Conservation (phyloP, 2,329 filamentous ascomycete genomes). For the Macrophomina tecta region DNA sequence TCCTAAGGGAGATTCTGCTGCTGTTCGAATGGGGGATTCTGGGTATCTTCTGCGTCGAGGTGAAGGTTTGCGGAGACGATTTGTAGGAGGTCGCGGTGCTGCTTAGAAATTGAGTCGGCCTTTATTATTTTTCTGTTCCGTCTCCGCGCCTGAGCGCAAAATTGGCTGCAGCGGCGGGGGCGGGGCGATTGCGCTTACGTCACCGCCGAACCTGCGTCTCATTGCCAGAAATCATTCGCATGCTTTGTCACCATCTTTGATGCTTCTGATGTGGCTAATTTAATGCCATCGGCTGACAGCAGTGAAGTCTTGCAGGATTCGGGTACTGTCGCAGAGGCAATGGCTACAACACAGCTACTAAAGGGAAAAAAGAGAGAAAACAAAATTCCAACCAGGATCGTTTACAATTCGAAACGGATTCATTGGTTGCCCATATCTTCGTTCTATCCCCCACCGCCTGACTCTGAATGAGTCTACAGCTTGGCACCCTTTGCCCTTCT, state of each 20-base stretch:
- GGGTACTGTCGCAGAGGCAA: too few relatives aligned
- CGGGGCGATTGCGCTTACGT: conserved; percentile 24
- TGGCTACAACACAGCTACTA: neutral
- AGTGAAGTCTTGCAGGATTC: too few relatives aligned
- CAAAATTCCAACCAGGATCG: too few relatives aligned
- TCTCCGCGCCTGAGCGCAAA: conserved; percentile 16
- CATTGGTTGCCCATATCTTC: neutral
- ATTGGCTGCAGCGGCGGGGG: conserved; percentile 8
- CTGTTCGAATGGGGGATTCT: neutral
- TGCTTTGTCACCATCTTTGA: too few relatives aligned
- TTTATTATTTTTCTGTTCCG: conserved; percentile 22
- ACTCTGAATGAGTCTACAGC: conserved; percentile 55
- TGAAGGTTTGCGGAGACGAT: neutral
- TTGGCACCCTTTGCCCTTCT: conserved; percentile 69
- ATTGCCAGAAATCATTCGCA: neutral
- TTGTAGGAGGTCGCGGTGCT: conserved; percentile 9
- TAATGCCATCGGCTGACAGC: too few relatives aligned
- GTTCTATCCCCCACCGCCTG: too few relatives aligned
- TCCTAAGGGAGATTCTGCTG: neutral
- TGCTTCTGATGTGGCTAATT: too few relatives aligned
- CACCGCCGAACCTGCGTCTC: neutral
- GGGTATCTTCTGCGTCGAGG: neutral
- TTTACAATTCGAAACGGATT: too few relatives aligned
- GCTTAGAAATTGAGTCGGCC: conserved; percentile 28
- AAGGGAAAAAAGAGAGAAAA: neutral